Conservation (phyloP, 2,329 filamentous ascomycete species). For the Pseudogymnoascus sp. region DNA sequence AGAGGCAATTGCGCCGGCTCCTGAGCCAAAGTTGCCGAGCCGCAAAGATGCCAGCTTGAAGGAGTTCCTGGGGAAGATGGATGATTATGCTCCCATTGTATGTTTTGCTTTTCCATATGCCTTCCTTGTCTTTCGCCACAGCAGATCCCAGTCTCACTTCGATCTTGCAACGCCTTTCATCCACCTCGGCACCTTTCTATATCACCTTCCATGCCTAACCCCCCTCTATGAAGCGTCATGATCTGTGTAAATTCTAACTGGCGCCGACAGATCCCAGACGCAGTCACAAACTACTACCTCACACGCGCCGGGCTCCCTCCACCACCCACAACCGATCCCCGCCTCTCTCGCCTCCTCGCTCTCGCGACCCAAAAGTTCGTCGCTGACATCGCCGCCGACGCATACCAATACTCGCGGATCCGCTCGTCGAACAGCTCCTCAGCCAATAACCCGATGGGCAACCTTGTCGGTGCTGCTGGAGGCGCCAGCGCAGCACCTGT, state of each 20-base stretch:
- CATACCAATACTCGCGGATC: constrained; percentile 96
- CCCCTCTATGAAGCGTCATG: neutral
- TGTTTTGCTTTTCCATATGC: constrained; percentile 31
- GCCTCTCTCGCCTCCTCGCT: constrained; percentile 85
- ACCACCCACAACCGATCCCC: constrained; percentile 81
- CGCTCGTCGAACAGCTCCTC: constrained; percentile 83
- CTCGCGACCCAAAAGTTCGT: constrained; percentile 99
- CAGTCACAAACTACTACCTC: constrained; percentile 96
- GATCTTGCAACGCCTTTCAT: neutral
- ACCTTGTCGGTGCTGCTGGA: constrained; percentile 67
- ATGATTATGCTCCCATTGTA: constrained; percentile 96
- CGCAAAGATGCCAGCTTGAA: constrained; percentile 89
- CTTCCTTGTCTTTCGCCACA: neutral
- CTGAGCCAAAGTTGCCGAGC: constrained; percentile 61
- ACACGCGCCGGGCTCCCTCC: constrained; percentile 91
- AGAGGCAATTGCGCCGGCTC: constrained; percentile 37
- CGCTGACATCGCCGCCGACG: constrained; percentile 92
- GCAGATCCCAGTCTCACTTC: neutral
- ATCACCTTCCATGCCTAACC: neutral
- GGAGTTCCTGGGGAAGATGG: constrained; percentile 93
- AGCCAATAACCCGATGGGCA: constrained; percentile 86
- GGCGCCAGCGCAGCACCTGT: constrained; percentile 53
- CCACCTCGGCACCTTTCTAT: neutral
- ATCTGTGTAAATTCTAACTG: constrained; percentile 5
- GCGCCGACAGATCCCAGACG: constrained; percentile 77